Percentiles rank a stretch among this genome's conserved stretches.
Conservation (phyloP, 2,329 filamentous ascomycete genomes). For the Exophiala xenobiotica region DNA sequence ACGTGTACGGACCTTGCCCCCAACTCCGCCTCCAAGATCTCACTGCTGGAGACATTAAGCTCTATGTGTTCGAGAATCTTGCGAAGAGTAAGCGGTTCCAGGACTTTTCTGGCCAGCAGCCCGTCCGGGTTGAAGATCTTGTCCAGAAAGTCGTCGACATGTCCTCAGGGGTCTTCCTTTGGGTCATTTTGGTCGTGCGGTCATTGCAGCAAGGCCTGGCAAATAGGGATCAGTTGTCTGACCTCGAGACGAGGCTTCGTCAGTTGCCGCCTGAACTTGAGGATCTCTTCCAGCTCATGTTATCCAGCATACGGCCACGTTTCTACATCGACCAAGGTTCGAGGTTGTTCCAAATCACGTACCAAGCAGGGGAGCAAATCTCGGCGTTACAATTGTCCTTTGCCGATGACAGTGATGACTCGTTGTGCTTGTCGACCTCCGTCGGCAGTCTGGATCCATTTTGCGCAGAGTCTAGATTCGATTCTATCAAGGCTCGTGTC, state of each 20-base stretch:
- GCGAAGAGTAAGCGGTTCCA: neutral
- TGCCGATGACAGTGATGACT: too few species aligned
- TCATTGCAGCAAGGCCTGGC: neutral
- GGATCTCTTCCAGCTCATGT: neutral
- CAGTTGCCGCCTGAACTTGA: neutral
- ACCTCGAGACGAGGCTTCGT: neutral
- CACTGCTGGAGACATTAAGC: neutral
- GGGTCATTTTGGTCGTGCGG: neutral
- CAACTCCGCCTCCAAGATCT: neutral
- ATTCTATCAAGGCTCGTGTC: too few species aligned
- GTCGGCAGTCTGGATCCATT: too few species aligned
- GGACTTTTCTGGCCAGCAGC: neutral
- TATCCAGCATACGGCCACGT: neutral
- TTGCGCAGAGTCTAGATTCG: too few species aligned
- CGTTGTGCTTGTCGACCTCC: too few species aligned
- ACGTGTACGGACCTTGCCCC: neutral
- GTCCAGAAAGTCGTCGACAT: neutral
- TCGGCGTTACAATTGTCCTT: neutral
- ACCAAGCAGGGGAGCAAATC: neutral
- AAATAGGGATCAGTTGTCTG: neutral
- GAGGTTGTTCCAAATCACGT: neutral
- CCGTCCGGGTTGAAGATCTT: neutral
- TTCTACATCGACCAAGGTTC: neutral
- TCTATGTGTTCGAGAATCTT: neutral
- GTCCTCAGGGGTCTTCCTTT: neutral